Conservation (phyloP, 192 early-diverging fungal genomes). For the Coemansia sp. region DNA sequence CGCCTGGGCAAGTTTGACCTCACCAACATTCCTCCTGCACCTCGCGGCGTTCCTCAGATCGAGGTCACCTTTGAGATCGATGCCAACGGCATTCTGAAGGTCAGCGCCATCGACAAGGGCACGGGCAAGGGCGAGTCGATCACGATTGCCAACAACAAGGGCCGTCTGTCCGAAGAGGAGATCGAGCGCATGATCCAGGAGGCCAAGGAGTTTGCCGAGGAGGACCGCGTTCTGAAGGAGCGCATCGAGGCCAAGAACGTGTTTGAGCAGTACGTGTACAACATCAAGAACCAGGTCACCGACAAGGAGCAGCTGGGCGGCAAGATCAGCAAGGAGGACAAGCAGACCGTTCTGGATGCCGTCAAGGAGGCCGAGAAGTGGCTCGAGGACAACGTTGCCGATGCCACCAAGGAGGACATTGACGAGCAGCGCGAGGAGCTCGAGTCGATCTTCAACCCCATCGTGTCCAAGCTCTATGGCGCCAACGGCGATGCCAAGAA, state of each 20-base stretch:
- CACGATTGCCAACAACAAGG: slow-evolving; percentile 97
- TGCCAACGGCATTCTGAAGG: slow-evolving; percentile 90
- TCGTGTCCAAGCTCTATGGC: slow-evolving; percentile 87
- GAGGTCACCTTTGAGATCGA: slow-evolving; percentile 97
- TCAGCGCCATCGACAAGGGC: slow-evolving; percentile 91
- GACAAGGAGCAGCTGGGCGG: slow-evolving; percentile 81
- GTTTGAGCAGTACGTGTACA: slow-evolving; percentile 91
- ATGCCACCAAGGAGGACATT: slow-evolving; percentile 95
- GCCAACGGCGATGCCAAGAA: slow-evolving; percentile 56
- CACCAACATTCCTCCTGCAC: slow-evolving; percentile 88
- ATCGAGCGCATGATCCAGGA: slow-evolving; percentile 97
- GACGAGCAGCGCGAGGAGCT: slow-evolving; percentile 94
- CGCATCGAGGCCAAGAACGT: slow-evolving; percentile 85
- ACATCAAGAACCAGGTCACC: slow-evolving; percentile 80
- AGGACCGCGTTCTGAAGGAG: slow-evolving; percentile 81
- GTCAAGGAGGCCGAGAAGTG: slow-evolving; percentile 77
- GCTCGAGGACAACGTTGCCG: slow-evolving; percentile 75
- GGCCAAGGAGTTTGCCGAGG: slow-evolving; percentile 91
- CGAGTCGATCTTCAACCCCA: slow-evolving; percentile 91
- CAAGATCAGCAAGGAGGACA: slow-evolving; percentile 87
- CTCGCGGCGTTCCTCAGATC: slow-evolving; percentile 95
- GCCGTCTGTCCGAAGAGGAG: slow-evolving; percentile 88
- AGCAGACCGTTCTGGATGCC: slow-evolving; percentile 79
- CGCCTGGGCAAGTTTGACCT: slow-evolving; percentile 96
- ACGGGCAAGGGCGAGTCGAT: slow-evolving; percentile 96